Conservation (phyloP, 306 rosid species). For the Fragaria vesca region DNA sequence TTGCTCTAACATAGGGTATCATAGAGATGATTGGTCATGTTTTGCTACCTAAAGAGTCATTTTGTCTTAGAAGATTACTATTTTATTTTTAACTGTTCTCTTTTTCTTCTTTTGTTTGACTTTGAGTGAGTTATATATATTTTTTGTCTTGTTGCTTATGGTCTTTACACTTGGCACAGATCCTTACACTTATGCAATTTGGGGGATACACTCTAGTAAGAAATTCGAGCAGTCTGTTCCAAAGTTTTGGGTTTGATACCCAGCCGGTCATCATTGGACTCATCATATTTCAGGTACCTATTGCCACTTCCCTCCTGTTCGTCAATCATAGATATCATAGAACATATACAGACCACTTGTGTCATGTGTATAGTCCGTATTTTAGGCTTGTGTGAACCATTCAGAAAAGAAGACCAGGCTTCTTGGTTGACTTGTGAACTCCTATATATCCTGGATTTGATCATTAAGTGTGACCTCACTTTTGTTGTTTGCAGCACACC, state of each 20-base stretch:
- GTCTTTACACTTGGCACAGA: slow-evolving; percentile 41
- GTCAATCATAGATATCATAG: neutral
- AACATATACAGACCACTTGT: neutral
- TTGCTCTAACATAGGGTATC: neutral
- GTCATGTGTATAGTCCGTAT: neutral
- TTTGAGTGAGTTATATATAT: slow-evolving; percentile 16
- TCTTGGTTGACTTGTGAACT: neutral
- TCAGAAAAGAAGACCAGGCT: neutral
- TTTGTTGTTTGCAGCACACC: slow-evolving; percentile 65
- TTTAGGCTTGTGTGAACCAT: neutral
- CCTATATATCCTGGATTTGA: neutral
- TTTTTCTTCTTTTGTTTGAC: neutral
- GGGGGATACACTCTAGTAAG: slow-evolving; percentile 97
- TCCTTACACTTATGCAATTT: slow-evolving; percentile 91
- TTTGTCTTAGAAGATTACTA: neutral
- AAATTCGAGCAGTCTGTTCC: slow-evolving; percentile 78
- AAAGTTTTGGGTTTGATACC: slow-evolving; percentile 89
- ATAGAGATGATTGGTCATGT: neutral
- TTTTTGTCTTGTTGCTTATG: slow-evolving; percentile 18
- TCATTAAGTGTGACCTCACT: slow-evolving; percentile 19
- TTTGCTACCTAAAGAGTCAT: neutral
- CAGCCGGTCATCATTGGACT: slow-evolving; percentile 96
- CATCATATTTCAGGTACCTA: slow-evolving; percentile 76
- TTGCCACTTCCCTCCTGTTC: neutral
- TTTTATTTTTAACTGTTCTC: neutral